Conservation (phyloP, 2,329 filamentous ascomycete species). For the Fusarium marasasianum region DNA sequence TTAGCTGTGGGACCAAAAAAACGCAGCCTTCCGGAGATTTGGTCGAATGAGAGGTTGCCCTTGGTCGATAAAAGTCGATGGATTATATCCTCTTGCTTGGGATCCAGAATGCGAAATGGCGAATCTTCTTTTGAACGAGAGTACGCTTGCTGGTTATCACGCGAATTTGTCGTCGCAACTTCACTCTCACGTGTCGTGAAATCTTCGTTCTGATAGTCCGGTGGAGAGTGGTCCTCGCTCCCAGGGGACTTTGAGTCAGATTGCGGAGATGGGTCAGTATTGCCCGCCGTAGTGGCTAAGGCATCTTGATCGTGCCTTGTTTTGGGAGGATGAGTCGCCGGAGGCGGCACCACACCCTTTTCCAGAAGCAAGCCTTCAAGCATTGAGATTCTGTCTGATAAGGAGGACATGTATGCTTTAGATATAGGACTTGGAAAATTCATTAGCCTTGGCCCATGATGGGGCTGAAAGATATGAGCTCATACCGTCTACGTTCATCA, state of each 20-base stretch:
- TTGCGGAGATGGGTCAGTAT: slow-evolving; percentile 8
- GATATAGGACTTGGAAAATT: slow-evolving; percentile 59
- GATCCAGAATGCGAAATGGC: slow-evolving; percentile 49
- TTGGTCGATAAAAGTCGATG: slow-evolving; percentile 59
- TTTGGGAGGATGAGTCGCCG: slow-evolving; percentile 63
- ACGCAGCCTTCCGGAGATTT: slow-evolving; percentile 58
- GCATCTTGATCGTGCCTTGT: slow-evolving; percentile 54
- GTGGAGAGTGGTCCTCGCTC: slow-evolving; percentile 43
- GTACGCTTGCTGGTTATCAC: slow-evolving; percentile 33
- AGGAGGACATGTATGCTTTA: slow-evolving; percentile 66
- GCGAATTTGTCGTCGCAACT: slow-evolving; percentile 29
- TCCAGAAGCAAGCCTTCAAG: slow-evolving; percentile 62
- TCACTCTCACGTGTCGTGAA: slow-evolving; percentile 41
- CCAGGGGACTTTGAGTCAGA: slow-evolving; percentile 23
- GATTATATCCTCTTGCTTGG: slow-evolving; percentile 58
- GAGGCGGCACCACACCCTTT: slow-evolving; percentile 59
- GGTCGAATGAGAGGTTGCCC: slow-evolving; percentile 62
- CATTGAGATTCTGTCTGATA: slow-evolving; percentile 63
- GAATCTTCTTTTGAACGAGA: slow-evolving; percentile 44
- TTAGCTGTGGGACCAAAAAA: slow-evolving; percentile 65
- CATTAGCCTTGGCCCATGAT: background rate
- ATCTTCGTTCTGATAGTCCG: slow-evolving; percentile 49
- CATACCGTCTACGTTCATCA: slow-evolving; percentile 63
- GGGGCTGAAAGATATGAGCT: background rate
- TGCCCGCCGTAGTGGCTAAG: background rate